These are phyloP conservation scores for Malania oleifera DNA, from an alignment of 164 flowering plant genomes.

Conservation along the genomic window DNA sequence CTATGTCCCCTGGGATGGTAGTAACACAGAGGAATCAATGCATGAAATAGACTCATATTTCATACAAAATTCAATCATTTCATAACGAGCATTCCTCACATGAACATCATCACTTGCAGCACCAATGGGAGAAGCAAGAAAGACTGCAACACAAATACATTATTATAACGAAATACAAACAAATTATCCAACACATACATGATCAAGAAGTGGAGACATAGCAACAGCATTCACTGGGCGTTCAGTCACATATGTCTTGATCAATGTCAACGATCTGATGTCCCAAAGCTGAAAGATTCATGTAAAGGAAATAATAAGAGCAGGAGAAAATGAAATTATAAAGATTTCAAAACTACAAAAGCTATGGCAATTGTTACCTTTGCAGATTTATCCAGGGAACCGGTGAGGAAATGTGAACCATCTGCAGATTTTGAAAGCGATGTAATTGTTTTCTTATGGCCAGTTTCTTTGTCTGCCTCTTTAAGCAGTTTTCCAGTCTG, in stretches of 20 bases:
- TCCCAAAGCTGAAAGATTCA: constrained; percentile 77
- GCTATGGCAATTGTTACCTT: constrained; percentile 35
- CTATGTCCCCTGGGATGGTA: too few relatives aligned
- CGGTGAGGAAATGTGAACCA: constrained; percentile 81
- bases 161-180: background rate
- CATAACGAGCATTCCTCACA: background rate
- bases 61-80: too few relatives aligned
- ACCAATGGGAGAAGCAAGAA: background rate
- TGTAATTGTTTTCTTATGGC: constrained; percentile 76
- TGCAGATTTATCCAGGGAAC: constrained; percentile 90
- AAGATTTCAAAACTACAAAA: background rate
- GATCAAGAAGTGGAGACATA: constrained; percentile 92
- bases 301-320: constrained; percentile 12
- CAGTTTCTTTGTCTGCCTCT: constrained; percentile 69
- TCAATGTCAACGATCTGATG: constrained; percentile 62
- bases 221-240: constrained; percentile 94
- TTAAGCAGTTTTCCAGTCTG: constrained; percentile 89
- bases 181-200: constrained; percentile 34
- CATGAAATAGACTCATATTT: too few relatives aligned
- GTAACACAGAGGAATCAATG: too few relatives aligned
- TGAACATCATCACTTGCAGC: background rate
- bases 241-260: constrained; percentile 86
- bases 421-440: constrained; percentile 74
- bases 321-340: background rate
- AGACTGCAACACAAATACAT: background rate